A percentile compares a stretch with the other conserved stretches of the same genome.
Evolutionary conservation across 495 filamentous ascomycete species (phyloP).

Genomic region (Hyphodiscus hymeniophilus): DNA sequence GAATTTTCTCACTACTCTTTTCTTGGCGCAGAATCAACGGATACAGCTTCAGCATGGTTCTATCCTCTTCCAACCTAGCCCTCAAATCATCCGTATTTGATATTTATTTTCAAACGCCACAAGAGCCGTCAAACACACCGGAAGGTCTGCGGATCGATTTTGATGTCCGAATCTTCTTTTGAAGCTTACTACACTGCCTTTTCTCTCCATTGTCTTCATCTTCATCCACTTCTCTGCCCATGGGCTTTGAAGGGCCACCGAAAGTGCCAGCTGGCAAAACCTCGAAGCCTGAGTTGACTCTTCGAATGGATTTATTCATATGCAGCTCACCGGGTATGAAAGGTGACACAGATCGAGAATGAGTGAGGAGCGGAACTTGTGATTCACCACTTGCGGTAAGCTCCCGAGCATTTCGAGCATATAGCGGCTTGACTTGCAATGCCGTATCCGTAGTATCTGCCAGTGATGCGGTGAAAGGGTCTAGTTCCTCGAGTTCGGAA

Average conservation of each 20-base stretch:
- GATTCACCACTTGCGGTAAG: not conserved
- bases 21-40: too few relatives aligned
- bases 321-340: slow-evolving; percentile 35
- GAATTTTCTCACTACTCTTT: too few relatives aligned
- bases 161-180: slow-evolving; percentile 22
- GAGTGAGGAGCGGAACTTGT: not conserved
- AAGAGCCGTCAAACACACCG: not conserved
- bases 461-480: slow-evolving; percentile 23
- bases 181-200: slow-evolving; percentile 27
- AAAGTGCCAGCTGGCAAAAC: slow-evolving; percentile 49
- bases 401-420: not conserved
- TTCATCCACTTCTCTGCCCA: slow-evolving; percentile 1
- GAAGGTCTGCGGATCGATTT: not conserved
- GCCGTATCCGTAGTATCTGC: slow-evolving; percentile 22
- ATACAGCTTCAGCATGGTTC: too few relatives aligned
- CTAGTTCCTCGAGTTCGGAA: slow-evolving; percentile 9
- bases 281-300: slow-evolving; percentile 55
- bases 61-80: too few relatives aligned
- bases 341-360: not conserved
- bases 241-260: slow-evolving; percentile 9
- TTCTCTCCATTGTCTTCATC: slow-evolving; percentile 22
- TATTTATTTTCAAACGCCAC: not conserved
- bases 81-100: too few relatives aligned
- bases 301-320: slow-evolving; percentile 37
- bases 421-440: not conserved